Evolutionary conservation across 768 basidiomycete genomes (phyloP), one percentile per base, ranked within the genome.

Genomic region (Mycena latifolia): DNA sequence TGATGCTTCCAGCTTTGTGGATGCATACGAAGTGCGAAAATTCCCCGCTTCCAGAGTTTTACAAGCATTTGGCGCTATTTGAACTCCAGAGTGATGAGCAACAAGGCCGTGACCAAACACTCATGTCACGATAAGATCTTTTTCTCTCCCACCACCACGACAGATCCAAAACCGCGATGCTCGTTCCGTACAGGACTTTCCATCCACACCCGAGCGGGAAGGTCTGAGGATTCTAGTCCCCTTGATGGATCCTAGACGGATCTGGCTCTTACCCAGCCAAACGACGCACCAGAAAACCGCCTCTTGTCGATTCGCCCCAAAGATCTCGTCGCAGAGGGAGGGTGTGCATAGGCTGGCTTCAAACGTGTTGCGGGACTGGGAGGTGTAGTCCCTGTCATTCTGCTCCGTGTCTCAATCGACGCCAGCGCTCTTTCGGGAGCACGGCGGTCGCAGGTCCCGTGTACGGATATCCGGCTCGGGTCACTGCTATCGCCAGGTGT

Each of bases 81-180:
- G n/a, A n/a, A n/a, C n/a, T n/a, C n/a, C n/a, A n/a, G n/a, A n/a
- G n/a, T n/a, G n/a, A n/a, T n/a, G n/a, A n/a, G n/a, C n/a, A n/a
- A n/a, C n/a, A n/a, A n/a, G n/a, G n/a, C n/a, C n/a, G n/a, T n/a
- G n/a, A n/a, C n/a, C n/a, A n/a, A n/a, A n/a, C n/a, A n/a, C n/a
- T n/a, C n/a, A n/a, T n/a, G n/a, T n/a, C n/a, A n/a, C n/a, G n/a
- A n/a, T n/a, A n/a, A n/a, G n/a, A n/a, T n/a, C n/a, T 39, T 52
- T 35, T 52, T 22, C 29, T 43, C 43, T 11, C 11, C 25, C 31
- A 11, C 29, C 41, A 47, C 58, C 56, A 47, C 56, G 57, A 59
- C 57, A 52, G 50, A 61, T 31, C 37, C 59, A 41, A 61, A 56
- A 41, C 55, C 55, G 55, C 55, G n/a, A 56, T 45, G 55, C 55